phyloP scores from a whole-genome alignment of 208 protist genomes.

The Lotmaria passim region DNA sequence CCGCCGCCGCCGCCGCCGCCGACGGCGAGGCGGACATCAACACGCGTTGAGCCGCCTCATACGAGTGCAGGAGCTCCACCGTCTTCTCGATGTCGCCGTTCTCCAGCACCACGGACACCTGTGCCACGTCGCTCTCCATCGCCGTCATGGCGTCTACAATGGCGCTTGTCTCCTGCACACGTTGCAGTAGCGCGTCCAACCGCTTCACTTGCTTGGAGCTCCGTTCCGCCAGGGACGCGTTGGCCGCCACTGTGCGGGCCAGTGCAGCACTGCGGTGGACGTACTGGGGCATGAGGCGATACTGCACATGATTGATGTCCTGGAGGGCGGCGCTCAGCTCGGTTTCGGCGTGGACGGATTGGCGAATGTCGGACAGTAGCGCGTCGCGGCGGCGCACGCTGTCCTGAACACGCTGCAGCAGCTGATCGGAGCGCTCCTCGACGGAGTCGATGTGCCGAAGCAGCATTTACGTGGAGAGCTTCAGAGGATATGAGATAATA shows the following conservation, averaged over 20 bases:
- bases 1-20: background rate
- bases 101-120: slow-evolving; percentile 39
- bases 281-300: slow-evolving; percentile 52
- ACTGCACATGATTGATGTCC: slow-evolving; percentile 49
- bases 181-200: slow-evolving; percentile 53
- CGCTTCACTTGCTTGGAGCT: slow-evolving; percentile 57
- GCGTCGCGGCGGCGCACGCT: slow-evolving; percentile 52
- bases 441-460: slow-evolving; percentile 49
- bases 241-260: slow-evolving; percentile 50
- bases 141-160: slow-evolving; percentile 56
- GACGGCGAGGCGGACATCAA: slow-evolving; percentile 26
- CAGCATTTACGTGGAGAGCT: slow-evolving; percentile 11
- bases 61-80: slow-evolving; percentile 63
- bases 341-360: slow-evolving; percentile 34
- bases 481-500: background rate
- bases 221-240: slow-evolving; percentile 56
- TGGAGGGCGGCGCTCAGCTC: slow-evolving; percentile 31
- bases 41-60: slow-evolving; percentile 58
- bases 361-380: slow-evolving; percentile 43
- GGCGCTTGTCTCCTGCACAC: slow-evolving; percentile 55
- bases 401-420: slow-evolving; percentile 59
- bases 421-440: slow-evolving; percentile 58
- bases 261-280: slow-evolving; percentile 50
- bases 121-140: slow-evolving; percentile 48
- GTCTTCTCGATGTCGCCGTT: slow-evolving; percentile 53